Evolutionary conservation across 257 asterid species (phyloP), one percentile per base, ranked within the genome.

Genomic region (Marsdenia floribunda): DNA sequence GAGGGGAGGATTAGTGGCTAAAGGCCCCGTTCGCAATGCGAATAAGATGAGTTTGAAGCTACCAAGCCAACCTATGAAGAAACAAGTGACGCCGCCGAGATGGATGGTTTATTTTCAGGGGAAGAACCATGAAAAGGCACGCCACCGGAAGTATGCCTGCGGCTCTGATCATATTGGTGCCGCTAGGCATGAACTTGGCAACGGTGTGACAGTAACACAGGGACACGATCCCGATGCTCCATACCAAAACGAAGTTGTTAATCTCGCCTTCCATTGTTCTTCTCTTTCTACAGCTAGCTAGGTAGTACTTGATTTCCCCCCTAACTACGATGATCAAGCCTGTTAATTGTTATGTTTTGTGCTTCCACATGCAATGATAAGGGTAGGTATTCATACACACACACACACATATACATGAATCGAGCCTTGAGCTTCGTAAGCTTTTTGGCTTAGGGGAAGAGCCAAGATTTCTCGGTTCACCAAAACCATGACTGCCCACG

Each of bases 61-160:
- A 7, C 81, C 82, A 14, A 88, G 86, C 93, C 91, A 88, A 0
- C 88, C 81, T 5, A 89, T 79, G 84, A 88, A 85, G 86, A 90
- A 90, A 52, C 76, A 68, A 12, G 96, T 79, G 71, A 70, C 63
- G 70, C 79, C 89, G 8, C 89, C 91, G 1, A 88, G 79, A 59
- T 84, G 79, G 18, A 88, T 78, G 78, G 90, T 69, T 80, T 83
- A 88, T 87, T 3, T 74, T 79, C 50, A 84, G 85, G 6, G 96
- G 90, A 22, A 90, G 87, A 68, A 68, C 33, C 35, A 85, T 35
- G 68, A 86, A 88, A 3, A 90, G 85, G 69, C 47, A 57, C 0
- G 69, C 57, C 0, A 90, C 73, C 10, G 93, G 96, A 22, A 86
- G 54, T 1, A 88, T 81, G 3, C 86, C 72, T 1, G 85, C 76